Evolutionary conservation across 176 grass and related monocot genomes (phyloP), one percentile per base, ranked within the genome.

Genomic region (Eremochloa ophiuroides): DNA sequence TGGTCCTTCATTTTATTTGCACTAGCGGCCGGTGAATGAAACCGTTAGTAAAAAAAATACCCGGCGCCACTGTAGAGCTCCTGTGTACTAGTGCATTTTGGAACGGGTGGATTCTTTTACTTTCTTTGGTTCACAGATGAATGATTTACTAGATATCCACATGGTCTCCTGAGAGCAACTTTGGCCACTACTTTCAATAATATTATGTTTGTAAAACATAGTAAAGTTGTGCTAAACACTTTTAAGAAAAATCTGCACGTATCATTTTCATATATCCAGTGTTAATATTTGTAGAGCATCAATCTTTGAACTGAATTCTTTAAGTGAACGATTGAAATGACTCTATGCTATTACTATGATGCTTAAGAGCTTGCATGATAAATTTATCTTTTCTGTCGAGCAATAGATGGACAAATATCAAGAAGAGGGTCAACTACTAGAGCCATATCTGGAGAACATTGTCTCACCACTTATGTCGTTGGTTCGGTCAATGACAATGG

Each of bases 361-460:
- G 33, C 71, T 76, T 69, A 75, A 51, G 72, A 79, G 9, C 30
- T 68, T 41, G 4, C 75, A 62, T 33, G 37, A 69, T 77, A 44
- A 53, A 40, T 59, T 7, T n/a, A 44, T 65, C 25, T 65, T 70
- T 64, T 63, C 9, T 74, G 25, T 76, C 67, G 39, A 27, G 26
- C 18, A 48, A 56, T 85, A 98, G 95, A 95, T 98, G 93, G 95
- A 91, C 82, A 95, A 98, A 83, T 98, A 98, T 88, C 96, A 98
- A 91, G 84, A 98, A 81, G 93, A 95, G 75, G 96, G 93, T 10
- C 96, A 98, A 62, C 86, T 98, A 82, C 88, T 98, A 26, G 95
- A 98, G 84, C 90, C 95, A 78, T 98, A 93, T 84, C 76, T 98
- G 67, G 93, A 95, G 84, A 61, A 31, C 46, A 95, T 98, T 48